These are phyloP conservation scores for Ophiostoma sp. DNA, from an alignment of 2,329 filamentous ascomycete genomes.

Conservation along the genomic window DNA sequence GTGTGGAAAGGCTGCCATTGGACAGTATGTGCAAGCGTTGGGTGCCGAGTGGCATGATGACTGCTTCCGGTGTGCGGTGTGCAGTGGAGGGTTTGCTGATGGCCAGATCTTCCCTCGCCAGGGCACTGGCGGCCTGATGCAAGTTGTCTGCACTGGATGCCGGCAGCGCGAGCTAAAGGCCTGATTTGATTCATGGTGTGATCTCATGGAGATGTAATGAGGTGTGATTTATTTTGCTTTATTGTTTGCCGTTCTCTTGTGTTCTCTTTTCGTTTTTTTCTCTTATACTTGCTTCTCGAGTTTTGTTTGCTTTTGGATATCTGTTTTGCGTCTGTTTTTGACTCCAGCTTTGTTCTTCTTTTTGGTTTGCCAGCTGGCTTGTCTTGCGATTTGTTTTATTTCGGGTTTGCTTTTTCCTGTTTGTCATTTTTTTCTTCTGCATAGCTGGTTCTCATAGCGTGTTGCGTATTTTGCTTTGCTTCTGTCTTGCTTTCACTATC, in stretches of 20 bases:
- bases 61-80: constrained; percentile 77
- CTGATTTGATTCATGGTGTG: constrained; percentile 25
- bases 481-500: not conserved
- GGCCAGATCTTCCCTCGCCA: constrained; percentile 60
- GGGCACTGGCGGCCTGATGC: constrained; percentile 41
- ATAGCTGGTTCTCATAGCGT: constrained; percentile 8
- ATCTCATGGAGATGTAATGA: not conserved
- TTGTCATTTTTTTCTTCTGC: constrained; percentile 1
- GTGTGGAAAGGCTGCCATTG: constrained; percentile 78
- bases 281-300: not conserved
- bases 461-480: not conserved
- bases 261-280: not conserved
- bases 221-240: not conserved
- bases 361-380: not conserved
- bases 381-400: not conserved
- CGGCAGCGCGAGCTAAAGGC: constrained; percentile 56
- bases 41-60: constrained; percentile 89
- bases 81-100: constrained; percentile 56
- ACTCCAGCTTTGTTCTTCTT: not conserved
- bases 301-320: not conserved
- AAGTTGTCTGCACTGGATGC: constrained; percentile 58
- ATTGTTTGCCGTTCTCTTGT: not conserved
- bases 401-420: not conserved
- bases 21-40: constrained; percentile 82
- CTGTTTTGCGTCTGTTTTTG: constrained; percentile 1